These are phyloP conservation scores for Chytriomyces hyalinus DNA, from an alignment of 192 early-diverging fungal species.

Conservation along the genomic window DNA sequence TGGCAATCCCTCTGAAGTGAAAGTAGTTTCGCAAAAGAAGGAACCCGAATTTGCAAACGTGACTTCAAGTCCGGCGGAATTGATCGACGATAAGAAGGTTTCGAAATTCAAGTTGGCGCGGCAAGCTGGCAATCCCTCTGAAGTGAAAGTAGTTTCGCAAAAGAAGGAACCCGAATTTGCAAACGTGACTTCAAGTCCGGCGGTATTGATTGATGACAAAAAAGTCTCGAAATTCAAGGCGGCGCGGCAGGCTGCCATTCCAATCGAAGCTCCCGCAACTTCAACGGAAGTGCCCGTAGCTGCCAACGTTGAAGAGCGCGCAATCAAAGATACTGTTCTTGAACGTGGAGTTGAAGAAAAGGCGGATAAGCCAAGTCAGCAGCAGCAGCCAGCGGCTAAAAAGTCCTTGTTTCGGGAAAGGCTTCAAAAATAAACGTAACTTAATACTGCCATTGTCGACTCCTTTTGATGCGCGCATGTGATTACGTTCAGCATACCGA, in stretches of 20 bases:
- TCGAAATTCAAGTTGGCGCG: constrained; percentile 6
- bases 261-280: background rate
- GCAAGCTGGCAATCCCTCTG: background rate
- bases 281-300: background rate
- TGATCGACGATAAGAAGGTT: background rate
- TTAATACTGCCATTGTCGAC: no score
- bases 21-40: background rate
- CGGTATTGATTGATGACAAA: background rate
- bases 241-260: background rate
- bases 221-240: background rate
- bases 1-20: background rate
- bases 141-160: background rate
- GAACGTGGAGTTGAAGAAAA: background rate
- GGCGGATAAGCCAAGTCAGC: background rate
- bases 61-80: background rate
- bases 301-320: background rate
- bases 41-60: background rate
- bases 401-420: constrained; percentile 12
- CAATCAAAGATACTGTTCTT: constrained; percentile 8
- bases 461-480: no score
- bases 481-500: no score
- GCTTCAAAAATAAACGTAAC: background rate
- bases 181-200: background rate
- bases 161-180: background rate
- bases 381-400: background rate